phyloP scores from a whole-genome alignment of 768 basidiomycete species.

The Kwoniella sp. region DNA sequence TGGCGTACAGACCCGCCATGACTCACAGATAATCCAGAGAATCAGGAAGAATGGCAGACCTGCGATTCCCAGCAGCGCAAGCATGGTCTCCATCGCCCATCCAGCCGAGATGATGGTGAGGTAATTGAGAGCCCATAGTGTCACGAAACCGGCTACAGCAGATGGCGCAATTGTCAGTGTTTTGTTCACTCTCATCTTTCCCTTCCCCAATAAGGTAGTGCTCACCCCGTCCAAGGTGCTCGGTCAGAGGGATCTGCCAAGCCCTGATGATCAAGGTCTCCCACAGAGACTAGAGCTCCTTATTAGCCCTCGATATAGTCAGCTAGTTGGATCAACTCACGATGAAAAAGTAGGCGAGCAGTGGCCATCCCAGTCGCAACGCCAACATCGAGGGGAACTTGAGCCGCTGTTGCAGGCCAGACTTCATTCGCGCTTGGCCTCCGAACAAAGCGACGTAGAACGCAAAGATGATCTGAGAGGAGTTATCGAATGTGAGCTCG shows the following conservation, averaged over 20 bases:
- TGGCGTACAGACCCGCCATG: too few relatives aligned
- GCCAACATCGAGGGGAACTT: slow-evolving; percentile 26
- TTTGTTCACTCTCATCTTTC: too few relatives aligned
- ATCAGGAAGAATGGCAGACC: slow-evolving; percentile 46
- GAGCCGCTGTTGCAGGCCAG: slow-evolving; percentile 28
- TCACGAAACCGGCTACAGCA: slow-evolving; percentile 35
- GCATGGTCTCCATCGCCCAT: slow-evolving; percentile 45
- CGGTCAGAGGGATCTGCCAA: slow-evolving; percentile 40
- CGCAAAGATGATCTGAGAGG: slow-evolving; percentile 42
- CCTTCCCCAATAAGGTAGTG: too few relatives aligned
- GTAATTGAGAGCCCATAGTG: slow-evolving; percentile 48
- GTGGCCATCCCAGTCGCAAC: slow-evolving; percentile 23
- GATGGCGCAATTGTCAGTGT: neutral
- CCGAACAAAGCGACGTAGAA: slow-evolving; percentile 36
- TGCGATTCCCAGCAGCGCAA: slow-evolving; percentile 21
- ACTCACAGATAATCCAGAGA: slow-evolving; percentile 46
- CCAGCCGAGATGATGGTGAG: slow-evolving; percentile 41
- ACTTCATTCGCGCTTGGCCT: slow-evolving; percentile 24
- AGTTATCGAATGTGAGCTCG: neutral
- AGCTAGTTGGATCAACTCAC: slow-evolving; percentile 18
- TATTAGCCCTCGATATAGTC: neutral
- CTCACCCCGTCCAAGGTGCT: slow-evolving; percentile 36
- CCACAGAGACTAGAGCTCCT: slow-evolving; percentile 23
- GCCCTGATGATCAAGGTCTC: slow-evolving; percentile 42
- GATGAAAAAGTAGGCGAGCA: slow-evolving; percentile 43